Evolutionary conservation across 306 rosid species (phyloP), one percentile per base, ranked within the genome.

Genomic region (Hippophae rhamnoides): DNA sequence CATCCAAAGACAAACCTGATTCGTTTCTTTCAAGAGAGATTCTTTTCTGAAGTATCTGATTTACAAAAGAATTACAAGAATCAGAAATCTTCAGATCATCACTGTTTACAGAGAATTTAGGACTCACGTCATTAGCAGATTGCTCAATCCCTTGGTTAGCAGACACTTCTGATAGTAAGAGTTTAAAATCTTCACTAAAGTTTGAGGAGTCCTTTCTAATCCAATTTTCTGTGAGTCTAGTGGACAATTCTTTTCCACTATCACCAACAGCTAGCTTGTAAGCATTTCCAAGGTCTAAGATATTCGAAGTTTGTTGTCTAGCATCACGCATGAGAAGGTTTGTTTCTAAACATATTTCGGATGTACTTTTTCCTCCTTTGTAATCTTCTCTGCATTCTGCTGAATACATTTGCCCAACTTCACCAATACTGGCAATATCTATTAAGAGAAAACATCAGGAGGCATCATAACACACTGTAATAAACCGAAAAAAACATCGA

Each of bases 251-350:
- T 58, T 76, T 78, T 75, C 88, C 89, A 79, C 70, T 64, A 64
- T 72, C 65, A 43, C 81, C 62, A 59, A 88, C 73, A 73, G 84
- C 85, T 52, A 86, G 76, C 68, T 82, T 93, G 77, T 93, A 93
- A 74, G 99, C 95, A 82, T 88, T 97, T 42, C 95, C 97, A 41
- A 88, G 85, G 62, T 93, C 97, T 72, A 93, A 70, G 57, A 60
- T 69, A 70, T 42, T 74, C 23, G 81, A 64, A 63, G 63, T 67
- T 72, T 81, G 82, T 61, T 75, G 89, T 76, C 67, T 74, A 62
- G 41, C 60, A 13, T 80, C 90, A 59, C 73, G 68, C 54, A 81
- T 71, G 67, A 73, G 62, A 5, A 69, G 26, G 46, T 43, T 65
- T 65, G 76, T 54, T 67, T 80, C 94, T 47, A 62, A 58, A 67